Conservation (phyloP, 2,329 filamentous ascomycete species). For the Stemphylium lycopersici region DNA sequence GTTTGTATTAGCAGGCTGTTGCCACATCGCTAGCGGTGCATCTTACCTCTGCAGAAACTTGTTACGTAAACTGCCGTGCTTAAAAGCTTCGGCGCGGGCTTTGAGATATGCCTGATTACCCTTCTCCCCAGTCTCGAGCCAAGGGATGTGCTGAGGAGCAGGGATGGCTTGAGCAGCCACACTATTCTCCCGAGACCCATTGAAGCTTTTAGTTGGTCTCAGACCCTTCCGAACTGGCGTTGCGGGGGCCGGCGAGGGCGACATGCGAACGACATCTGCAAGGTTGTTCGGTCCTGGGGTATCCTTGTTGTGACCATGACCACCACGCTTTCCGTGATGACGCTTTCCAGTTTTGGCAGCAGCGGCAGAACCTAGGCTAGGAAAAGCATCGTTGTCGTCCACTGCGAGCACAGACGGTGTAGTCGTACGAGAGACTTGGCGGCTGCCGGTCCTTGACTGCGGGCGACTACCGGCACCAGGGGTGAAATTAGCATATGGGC, state of each 20-base stretch:
- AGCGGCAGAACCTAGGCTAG: conserved; percentile 78
- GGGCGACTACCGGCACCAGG: conserved; percentile 65
- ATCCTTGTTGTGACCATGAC: conserved; percentile 68
- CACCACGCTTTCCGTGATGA: conserved; percentile 88
- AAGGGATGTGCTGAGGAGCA: conserved; percentile 89
- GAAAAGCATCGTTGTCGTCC: conserved; percentile 95
- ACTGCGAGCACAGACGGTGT: conserved; percentile 75
- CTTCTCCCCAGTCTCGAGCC: conserved; percentile 90
- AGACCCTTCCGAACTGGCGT: conserved; percentile 62
- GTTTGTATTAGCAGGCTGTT: conserved; percentile 15
- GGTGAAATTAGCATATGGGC: conserved; percentile 64
- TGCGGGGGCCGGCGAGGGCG: conserved; percentile 76
- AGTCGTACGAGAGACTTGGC: conserved; percentile 70
- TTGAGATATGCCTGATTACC: conserved; percentile 96
- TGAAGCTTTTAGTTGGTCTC: conserved; percentile 70
- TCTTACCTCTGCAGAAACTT: conserved; percentile 90
- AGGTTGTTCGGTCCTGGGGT: conserved; percentile 70
- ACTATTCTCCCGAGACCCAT: conserved; percentile 75
- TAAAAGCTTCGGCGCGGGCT: conserved; percentile 92
- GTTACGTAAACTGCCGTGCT: conserved; percentile 93
- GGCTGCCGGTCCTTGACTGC: conserved; percentile 82
- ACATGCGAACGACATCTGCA: conserved; percentile 95
- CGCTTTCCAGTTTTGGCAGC: conserved; percentile 81
- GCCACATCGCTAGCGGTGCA: neutral
- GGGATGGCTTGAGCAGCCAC: conserved; percentile 82